phyloP scores from a whole-genome alignment of 2,329 filamentous ascomycete species.

The Pseudophaeomoniella oleicola region DNA sequence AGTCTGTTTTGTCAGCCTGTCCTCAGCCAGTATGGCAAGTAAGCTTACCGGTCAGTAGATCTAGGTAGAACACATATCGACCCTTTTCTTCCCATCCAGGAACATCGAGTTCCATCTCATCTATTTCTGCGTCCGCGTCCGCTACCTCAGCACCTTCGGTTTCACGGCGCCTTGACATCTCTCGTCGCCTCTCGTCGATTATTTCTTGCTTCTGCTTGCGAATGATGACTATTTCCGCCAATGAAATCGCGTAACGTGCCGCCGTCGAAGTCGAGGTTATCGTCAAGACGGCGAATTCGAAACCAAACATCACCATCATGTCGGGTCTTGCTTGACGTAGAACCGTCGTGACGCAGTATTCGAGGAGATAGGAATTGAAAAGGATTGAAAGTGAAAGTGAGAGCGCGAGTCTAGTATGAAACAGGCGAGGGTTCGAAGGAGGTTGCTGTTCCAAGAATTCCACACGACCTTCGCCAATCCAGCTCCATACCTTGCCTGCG shows the following conservation, averaged over 20 bases:
- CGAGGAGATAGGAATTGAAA: conserved; percentile 68
- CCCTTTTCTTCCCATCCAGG: conserved; percentile 95
- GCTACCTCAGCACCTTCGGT: not conserved
- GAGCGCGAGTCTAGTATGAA: conserved; percentile 67
- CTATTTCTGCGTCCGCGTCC: conserved; percentile 43
- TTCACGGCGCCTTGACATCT: conserved; percentile 35
- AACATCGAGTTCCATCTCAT: conserved; percentile 89
- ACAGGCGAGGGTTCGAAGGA: conserved; percentile 71
- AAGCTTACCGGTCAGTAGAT: conserved; percentile 60
- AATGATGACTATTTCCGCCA: conserved; percentile 63
- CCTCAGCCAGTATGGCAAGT: not conserved
- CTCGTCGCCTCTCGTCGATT: conserved; percentile 51
- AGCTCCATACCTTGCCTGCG: conserved; percentile 93
- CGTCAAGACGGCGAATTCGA: conserved; percentile 82
- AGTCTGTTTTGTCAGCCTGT: conserved; percentile 36
- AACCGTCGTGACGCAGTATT: conserved; percentile 68
- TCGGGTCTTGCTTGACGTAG: conserved; percentile 79
- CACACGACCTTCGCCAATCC: conserved; percentile 91
- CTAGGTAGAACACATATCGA: conserved; percentile 77
- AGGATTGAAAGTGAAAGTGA: conserved; percentile 66
- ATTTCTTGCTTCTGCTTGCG: conserved; percentile 58
- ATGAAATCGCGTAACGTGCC: conserved; percentile 61
- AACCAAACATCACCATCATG: conserved; percentile 99
- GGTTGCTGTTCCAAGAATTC: conserved; percentile 93
- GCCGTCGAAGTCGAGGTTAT: conserved; percentile 69